Evolutionary conservation across 768 basidiomycete species (phyloP).

Genomic region (Auricularia heimuer): DNA sequence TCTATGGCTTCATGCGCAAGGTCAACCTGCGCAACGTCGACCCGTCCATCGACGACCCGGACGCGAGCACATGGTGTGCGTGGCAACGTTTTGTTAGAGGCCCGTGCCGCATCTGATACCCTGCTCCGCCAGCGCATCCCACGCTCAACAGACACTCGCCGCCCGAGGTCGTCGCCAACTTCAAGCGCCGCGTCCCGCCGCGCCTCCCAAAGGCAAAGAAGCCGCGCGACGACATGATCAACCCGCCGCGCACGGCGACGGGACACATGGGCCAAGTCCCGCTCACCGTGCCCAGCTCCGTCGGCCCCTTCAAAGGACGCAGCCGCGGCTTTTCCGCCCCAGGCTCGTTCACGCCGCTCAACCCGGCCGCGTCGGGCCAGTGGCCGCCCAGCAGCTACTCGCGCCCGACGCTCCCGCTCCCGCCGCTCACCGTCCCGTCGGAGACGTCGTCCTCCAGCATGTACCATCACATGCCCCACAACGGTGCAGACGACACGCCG

Average conservation of each 20-base stretch:
- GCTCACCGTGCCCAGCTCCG: conserved; percentile 48
- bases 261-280: conserved; percentile 32
- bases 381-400: conserved; percentile 39
- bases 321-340: conserved; percentile 68
- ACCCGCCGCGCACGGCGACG: conserved; percentile 64
- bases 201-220: conserved; percentile 83
- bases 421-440: conserved; percentile 75
- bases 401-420: conserved; percentile 46
- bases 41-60: conserved; percentile 89
- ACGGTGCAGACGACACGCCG: not conserved
- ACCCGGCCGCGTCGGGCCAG: conserved; percentile 36
- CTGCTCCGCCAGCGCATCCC: conserved; percentile 57
- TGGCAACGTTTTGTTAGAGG: conserved; percentile 17
- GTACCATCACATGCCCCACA: conserved; percentile 1
- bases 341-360: conserved; percentile 66
- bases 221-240: conserved; percentile 45
- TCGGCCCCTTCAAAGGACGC: conserved; percentile 44
- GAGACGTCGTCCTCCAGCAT: conserved; percentile 31
- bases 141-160: conserved; percentile 86
- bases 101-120: conserved; percentile 11
- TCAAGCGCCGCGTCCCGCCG: conserved; percentile 91
- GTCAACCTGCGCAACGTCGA: conserved; percentile 93
- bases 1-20: conserved; percentile 98
- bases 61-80: conserved; percentile 96
- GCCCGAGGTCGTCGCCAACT: conserved; percentile 83